These are phyloP conservation scores for Corylus americana DNA, from an alignment of 306 rosid species.

Conservation along the genomic window DNA sequence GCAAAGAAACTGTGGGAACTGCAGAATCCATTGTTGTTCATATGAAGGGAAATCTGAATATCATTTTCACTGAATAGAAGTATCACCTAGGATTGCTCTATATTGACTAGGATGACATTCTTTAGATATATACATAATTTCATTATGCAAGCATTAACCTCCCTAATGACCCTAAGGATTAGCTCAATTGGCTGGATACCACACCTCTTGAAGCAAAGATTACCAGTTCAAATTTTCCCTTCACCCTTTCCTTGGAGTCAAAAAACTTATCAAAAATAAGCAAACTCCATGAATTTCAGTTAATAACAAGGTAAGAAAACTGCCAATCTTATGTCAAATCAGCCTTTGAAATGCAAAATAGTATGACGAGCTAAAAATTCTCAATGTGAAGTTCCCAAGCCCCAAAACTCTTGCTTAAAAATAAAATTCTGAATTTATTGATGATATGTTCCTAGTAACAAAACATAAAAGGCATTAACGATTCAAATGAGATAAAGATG, in stretches of 20 bases:
- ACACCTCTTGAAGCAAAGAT: too few relatives aligned
- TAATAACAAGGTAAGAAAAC: neutral
- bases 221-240: too few relatives aligned
- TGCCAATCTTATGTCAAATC: neutral
- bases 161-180: too few relatives aligned
- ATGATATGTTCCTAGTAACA: neutral
- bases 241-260: too few relatives aligned
- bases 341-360: neutral
- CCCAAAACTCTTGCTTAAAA: neutral
- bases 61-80: neutral
- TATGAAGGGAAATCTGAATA: neutral
- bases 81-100: neutral
- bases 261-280: too few relatives aligned
- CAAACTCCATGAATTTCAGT: neutral
- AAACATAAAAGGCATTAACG: neutral
- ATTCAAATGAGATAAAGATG: neutral
- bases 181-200: too few relatives aligned
- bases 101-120: neutral
- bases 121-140: neutral
- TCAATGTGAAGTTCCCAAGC: neutral
- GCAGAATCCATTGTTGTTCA: neutral
- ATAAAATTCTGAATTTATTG: neutral
- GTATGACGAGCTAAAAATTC: neutral
- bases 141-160: neutral
- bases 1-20: conserved; percentile 17